A percentile compares a stretch with the other conserved stretches of the same genome.
Evolutionary conservation across 352 stramenopile genomes (phyloP).

Genomic region (Pythium inflatum): DNA sequence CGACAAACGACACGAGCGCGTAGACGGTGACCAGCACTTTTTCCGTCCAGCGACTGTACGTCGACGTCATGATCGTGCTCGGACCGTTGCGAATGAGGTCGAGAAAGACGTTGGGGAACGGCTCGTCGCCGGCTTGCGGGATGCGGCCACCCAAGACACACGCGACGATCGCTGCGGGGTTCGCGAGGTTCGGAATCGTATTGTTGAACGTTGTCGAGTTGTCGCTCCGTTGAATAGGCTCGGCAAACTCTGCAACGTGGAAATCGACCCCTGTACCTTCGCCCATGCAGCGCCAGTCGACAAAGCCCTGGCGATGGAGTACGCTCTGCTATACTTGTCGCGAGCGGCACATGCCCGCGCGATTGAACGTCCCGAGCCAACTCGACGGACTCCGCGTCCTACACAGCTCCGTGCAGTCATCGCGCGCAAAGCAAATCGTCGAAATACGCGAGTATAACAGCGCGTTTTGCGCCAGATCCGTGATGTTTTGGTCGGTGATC

Average conservation of each 20-base stretch:
- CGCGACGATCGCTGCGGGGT: conserved; percentile 17
- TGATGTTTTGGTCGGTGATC: neutral
- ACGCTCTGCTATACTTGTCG: neutral
- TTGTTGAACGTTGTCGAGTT: conserved; percentile 14
- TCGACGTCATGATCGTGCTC: conserved; percentile 27
- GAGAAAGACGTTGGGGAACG: conserved; percentile 26
- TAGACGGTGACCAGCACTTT: conserved; percentile 29
- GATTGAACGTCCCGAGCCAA: conserved; percentile 19
- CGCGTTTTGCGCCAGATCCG: neutral
- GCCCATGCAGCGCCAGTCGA: conserved; percentile 15
- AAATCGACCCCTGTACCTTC: conserved; percentile 14
- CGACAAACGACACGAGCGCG: conserved; percentile 25
- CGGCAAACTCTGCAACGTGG: conserved; percentile 1
- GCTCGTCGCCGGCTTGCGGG: conserved; percentile 18
- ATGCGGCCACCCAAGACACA: conserved; percentile 28
- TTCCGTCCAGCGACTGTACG: conserved; percentile 22
- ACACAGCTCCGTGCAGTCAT: conserved; percentile 16
- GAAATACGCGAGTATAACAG: neutral
- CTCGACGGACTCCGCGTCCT: neutral
- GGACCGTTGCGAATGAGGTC: conserved; percentile 17
- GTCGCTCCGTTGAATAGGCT: neutral
- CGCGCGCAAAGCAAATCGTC: conserved; percentile 9
- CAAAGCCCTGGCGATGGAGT: conserved; percentile 17
- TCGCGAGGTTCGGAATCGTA: neutral
- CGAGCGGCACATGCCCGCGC: conserved; percentile 7